Conservation (phyloP, 2,329 filamentous ascomycete species). For the Aspergillus pseudonomiae region DNA sequence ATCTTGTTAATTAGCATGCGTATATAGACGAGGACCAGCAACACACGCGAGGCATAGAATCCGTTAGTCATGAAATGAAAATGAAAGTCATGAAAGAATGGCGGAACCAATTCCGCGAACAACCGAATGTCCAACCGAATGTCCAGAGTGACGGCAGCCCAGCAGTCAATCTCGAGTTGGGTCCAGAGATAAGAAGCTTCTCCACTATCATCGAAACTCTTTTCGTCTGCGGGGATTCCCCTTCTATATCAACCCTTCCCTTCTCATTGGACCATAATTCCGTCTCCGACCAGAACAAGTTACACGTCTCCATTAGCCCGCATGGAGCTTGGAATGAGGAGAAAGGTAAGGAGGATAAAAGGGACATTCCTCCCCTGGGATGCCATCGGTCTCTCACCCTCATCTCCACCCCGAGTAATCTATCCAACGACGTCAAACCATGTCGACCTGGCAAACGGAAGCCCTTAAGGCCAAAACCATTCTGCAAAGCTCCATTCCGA, state of each 20-base stretch:
- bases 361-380: too few relatives aligned
- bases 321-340: background rate
- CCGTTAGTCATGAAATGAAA: background rate
- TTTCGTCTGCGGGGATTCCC: background rate
- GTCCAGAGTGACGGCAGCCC: too few relatives aligned
- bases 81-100: background rate
- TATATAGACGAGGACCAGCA: background rate
- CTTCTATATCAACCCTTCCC: background rate
- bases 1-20: slow-evolving; percentile 1
- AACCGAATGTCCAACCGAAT: background rate
- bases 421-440: slow-evolving; percentile 9
- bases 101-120: background rate
- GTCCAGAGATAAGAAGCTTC: background rate
- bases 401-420: background rate
- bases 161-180: background rate
- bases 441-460: slow-evolving; percentile 35
- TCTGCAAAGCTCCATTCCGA: slow-evolving; percentile 36
- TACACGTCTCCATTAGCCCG: background rate
- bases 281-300: background rate
- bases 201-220: background rate
- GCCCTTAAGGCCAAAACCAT: slow-evolving; percentile 38
- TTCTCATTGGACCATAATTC: background rate
- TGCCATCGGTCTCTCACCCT: too few relatives aligned
- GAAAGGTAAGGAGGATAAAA: background rate
- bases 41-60: background rate